Percentiles rank a stretch among this genome's conserved stretches.
These are phyloP conservation scores for Dactylellina drechsleri DNA, from an alignment of 2,329 filamentous ascomycete genomes.

Conservation along the genomic window DNA sequence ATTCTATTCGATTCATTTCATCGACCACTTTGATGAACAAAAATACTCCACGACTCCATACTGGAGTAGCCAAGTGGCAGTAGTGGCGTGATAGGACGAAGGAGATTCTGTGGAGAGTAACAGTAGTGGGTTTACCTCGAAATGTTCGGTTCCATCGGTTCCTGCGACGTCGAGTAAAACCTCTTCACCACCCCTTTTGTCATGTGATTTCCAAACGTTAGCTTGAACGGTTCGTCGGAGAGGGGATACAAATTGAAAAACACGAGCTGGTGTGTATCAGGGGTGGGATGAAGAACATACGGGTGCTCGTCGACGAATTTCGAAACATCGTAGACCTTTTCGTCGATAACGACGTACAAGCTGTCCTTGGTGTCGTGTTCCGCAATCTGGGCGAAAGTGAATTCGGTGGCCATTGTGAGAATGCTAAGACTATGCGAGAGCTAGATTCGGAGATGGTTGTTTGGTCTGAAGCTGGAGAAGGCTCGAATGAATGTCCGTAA, in stretches of 20 bases:
- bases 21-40: no score
- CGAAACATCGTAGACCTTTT: conserved; percentile 91
- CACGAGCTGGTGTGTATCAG: not conserved
- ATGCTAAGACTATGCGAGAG: not conserved
- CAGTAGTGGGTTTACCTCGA: conserved; percentile 68
- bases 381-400: conserved; percentile 82
- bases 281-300: conserved; percentile 62
- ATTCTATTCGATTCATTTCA: no score
- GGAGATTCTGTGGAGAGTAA: no score
- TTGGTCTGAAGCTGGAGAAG: not conserved
- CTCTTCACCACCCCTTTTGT: conserved; percentile 89
- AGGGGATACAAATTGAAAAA: conserved; percentile 5
- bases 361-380: conserved; percentile 85
- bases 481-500: no score
- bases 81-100: conserved; percentile 27
- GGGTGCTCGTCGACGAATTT: conserved; percentile 98
- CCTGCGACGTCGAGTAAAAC: conserved; percentile 95
- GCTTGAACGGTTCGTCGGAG: conserved; percentile 31
- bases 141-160: conserved; percentile 96
- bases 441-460: not conserved
- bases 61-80: not conserved
- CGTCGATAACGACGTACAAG: conserved; percentile 88
- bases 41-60: no score
- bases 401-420: conserved; percentile 61
- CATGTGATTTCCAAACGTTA: conserved; percentile 44